Evolutionary conservation across 2,329 filamentous ascomycete species (phyloP).

Genomic region (Aureobasidium leucospermi): DNA sequence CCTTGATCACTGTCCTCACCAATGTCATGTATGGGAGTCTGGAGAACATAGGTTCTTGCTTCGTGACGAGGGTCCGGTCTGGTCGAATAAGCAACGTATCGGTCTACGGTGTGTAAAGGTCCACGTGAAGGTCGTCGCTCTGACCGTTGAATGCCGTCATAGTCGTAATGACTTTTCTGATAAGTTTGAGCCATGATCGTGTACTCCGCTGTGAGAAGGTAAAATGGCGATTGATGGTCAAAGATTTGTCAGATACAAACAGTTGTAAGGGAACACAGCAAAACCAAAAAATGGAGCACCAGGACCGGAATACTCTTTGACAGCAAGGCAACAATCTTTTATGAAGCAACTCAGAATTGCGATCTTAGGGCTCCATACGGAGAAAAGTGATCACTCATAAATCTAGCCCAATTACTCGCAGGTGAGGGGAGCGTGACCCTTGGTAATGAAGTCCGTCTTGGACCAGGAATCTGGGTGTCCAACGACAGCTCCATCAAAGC

Average conservation of each 20-base stretch:
- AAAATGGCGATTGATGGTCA: not conserved
- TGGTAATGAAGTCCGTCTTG: not conserved
- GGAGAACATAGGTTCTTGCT: conserved; percentile 16
- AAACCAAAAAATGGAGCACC: not conserved
- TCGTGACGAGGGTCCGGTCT: not conserved
- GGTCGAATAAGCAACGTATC: conserved; percentile 1
- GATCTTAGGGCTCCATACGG: not conserved
- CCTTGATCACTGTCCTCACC: conserved; percentile 30
- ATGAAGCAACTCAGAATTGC: not conserved
- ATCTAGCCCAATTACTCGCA: conserved; percentile 4
- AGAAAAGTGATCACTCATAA: conserved; percentile 8
- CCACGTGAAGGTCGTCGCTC: not conserved
- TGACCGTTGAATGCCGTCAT: conserved; percentile 10
- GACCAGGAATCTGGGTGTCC: conserved; percentile 6
- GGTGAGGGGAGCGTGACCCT: not conserved
- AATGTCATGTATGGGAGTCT: conserved; percentile 26
- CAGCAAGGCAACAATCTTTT: not conserved
- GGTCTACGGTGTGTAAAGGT: not conserved
- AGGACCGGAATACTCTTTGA: not conserved
- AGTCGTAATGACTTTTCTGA: conserved; percentile 1
- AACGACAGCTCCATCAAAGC: not conserved
- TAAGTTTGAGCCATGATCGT: conserved; percentile 5
- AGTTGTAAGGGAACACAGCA: not conserved
- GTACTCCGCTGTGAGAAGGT: not conserved
- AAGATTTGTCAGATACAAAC: not conserved